A percentile compares a stretch with the other conserved stretches of the same genome.
phyloP scores from a whole-genome alignment of 2,329 filamentous ascomycete species.

The Aspergillus novoparasiticus region DNA sequence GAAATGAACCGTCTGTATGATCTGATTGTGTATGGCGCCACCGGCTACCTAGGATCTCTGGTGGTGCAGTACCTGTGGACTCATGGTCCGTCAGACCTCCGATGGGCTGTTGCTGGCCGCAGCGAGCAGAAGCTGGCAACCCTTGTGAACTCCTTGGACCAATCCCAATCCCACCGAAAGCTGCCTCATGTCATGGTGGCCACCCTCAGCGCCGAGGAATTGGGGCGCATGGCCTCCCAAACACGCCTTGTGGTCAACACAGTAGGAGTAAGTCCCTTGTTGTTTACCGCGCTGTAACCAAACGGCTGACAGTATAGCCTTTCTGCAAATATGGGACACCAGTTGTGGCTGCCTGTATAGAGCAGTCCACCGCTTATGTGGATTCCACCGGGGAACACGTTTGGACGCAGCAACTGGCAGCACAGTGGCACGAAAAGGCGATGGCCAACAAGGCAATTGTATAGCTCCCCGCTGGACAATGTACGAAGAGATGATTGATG shows the following conservation, averaged over 20 bases:
- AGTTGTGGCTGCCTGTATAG: not conserved
- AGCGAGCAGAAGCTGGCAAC: not conserved
- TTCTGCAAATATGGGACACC: not conserved
- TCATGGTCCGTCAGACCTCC: not conserved
- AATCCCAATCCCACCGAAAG: not conserved
- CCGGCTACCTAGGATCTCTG: not conserved
- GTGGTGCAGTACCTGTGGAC: not conserved
- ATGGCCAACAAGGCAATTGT: not conserved
- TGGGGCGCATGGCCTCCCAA: not conserved
- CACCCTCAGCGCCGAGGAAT: not conserved
- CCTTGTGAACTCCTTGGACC: not conserved
- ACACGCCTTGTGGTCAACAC: not conserved
- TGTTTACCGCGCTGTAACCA: too few species aligned
- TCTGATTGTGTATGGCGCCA: not conserved
- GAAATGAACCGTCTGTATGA: not conserved
- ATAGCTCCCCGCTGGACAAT: not conserved
- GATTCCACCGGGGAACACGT: not conserved
- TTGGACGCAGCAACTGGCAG: not conserved
- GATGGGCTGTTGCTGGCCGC: not conserved
- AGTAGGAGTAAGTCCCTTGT: not conserved
- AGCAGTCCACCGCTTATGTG: not conserved
- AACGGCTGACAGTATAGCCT: too few species aligned
- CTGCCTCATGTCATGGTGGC: not conserved
- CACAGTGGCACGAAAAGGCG: not conserved
- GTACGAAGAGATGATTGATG: not conserved